These are phyloP conservation scores for Acacia melanoxylon DNA, from an alignment of 306 rosid genomes.

Conservation along the genomic window DNA sequence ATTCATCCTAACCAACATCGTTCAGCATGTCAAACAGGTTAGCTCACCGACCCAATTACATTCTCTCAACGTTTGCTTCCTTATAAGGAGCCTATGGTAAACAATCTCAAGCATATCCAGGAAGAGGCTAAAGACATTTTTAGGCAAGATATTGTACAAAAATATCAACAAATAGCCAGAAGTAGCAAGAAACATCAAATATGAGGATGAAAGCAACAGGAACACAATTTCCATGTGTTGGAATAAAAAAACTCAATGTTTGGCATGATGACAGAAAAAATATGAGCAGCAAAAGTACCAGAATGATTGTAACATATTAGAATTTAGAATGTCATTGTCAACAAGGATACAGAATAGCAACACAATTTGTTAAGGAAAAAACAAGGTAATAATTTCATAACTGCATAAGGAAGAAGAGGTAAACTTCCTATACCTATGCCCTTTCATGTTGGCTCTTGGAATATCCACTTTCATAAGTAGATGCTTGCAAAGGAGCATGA, in stretches of 20 bases:
- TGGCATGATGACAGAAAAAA: neutral
- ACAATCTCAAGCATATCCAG: neutral
- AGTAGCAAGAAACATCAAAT: neutral
- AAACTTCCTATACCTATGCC: constrained; percentile 26
- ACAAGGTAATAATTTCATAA: neutral
- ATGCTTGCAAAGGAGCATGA: constrained; percentile 28
- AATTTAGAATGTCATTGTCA: neutral
- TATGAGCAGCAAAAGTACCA: neutral
- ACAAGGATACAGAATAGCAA: neutral
- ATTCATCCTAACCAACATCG: neutral
- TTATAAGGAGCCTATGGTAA: neutral
- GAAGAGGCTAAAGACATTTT: neutral
- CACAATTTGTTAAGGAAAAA: neutral
- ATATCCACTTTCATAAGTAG: constrained; percentile 28
- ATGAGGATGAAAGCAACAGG: neutral
- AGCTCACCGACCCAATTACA: neutral
- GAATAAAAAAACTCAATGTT: neutral
- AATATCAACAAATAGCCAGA: neutral
- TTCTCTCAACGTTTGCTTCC: neutral
- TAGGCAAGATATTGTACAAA: neutral
- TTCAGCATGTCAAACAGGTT: neutral
- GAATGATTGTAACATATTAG: neutral
- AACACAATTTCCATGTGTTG: neutral
- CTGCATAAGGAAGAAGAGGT: neutral
- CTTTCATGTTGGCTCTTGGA: constrained; percentile 19